These are phyloP conservation scores for Isabelozyma rhagii DNA, from an alignment of 805 yeast species.

Conservation along the genomic window DNA sequence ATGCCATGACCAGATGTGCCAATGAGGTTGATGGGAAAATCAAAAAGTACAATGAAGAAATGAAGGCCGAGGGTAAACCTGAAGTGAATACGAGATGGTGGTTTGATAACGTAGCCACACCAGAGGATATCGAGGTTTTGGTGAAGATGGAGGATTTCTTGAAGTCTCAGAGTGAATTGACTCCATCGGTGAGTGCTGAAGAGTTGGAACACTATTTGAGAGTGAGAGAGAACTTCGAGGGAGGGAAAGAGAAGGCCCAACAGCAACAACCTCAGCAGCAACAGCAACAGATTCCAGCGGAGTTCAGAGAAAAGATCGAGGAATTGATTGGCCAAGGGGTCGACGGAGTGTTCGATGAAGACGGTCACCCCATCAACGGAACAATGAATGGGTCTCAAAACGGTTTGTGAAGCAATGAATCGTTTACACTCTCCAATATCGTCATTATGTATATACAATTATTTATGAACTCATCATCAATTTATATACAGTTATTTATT, in stretches of 20 bases:
- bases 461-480: too few relatives aligned
- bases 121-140: slow-evolving; percentile 61
- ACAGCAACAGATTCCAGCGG: neutral
- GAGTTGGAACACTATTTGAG: slow-evolving; percentile 79
- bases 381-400: neutral
- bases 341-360: neutral
- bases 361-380: neutral
- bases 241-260: slow-evolving; percentile 44
- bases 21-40: slow-evolving; percentile 68
- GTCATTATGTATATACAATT: neutral
- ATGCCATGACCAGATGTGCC: slow-evolving; percentile 93
- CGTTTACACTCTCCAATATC: neutral
- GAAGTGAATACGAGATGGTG: slow-evolving; percentile 74
- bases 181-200: slow-evolving; percentile 84
- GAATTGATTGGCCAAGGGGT: slow-evolving; percentile 5
- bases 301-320: slow-evolving; percentile 3
- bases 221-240: slow-evolving; percentile 82
- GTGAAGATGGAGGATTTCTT: slow-evolving; percentile 73
- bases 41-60: slow-evolving; percentile 41
- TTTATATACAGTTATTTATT: slow-evolving; percentile 8
- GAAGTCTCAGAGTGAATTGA: slow-evolving; percentile 68
- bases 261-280: neutral
- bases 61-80: slow-evolving; percentile 28
- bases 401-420: neutral
- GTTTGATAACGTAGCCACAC: slow-evolving; percentile 79